phyloP scores from a whole-genome alignment of 73 alveolate genomes.

The Paramecium caudatum region DNA sequence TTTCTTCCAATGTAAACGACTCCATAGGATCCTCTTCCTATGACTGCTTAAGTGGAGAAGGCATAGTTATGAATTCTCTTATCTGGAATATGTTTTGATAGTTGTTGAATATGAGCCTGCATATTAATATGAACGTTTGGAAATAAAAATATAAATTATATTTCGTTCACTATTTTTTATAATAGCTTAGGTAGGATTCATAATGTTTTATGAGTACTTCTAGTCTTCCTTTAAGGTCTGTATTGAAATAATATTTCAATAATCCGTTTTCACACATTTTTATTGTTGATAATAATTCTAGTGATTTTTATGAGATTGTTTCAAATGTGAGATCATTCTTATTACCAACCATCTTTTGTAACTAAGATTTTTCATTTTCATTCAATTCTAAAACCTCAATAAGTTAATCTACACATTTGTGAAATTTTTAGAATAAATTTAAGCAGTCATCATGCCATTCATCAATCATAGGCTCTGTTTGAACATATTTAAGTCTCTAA shows the following conservation, averaged over 20 bases:
- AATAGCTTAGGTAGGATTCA: slow-evolving; percentile 40
- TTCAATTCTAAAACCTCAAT: not conserved
- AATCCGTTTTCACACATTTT: slow-evolving; percentile 41
- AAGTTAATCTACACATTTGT: not conserved
- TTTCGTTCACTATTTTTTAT: slow-evolving; percentile 7
- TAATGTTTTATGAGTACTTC: slow-evolving; percentile 13
- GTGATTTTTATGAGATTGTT: not conserved
- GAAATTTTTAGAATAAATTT: not conserved
- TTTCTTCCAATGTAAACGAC: slow-evolving; percentile 75
- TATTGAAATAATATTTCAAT: not conserved
- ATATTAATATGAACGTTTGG: slow-evolving; percentile 66
- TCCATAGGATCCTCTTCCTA: slow-evolving; percentile 77
- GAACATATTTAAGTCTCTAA: slow-evolving; percentile 36
- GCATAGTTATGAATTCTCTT: slow-evolving; percentile 75
- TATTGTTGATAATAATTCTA: slow-evolving; percentile 6
- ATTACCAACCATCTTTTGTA: not conserved
- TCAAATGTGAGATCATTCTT: not conserved
- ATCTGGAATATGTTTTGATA: slow-evolving; percentile 67
- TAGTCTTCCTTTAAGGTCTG: slow-evolving; percentile 36
- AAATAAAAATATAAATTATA: slow-evolving; percentile 38
- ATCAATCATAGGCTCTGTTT: not conserved
- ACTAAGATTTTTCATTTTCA: not conserved
- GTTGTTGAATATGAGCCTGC: slow-evolving; percentile 72
- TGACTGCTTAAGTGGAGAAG: slow-evolving; percentile 66
- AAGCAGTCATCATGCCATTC: not conserved